Percentiles rank a stretch among this genome's conserved stretches.
phyloP scores from a whole-genome alignment of 2,329 filamentous ascomycete species.

The Fusarium cicatricum region DNA sequence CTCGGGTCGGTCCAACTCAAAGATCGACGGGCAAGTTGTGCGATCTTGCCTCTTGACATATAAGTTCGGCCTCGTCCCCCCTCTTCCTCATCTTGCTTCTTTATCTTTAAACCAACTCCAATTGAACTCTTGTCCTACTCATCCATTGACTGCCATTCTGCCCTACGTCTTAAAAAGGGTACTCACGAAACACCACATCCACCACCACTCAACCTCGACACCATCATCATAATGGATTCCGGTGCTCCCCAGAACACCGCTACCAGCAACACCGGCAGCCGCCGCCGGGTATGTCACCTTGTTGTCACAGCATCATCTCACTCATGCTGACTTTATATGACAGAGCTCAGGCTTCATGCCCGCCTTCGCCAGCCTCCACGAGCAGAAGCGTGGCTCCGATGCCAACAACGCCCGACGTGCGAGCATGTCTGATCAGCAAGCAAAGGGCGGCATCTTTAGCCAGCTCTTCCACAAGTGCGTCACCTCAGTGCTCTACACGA shows the following conservation, averaged over 20 bases:
- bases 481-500: not conserved
- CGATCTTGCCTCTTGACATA: constrained; percentile 6
- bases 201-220: not conserved
- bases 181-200: not conserved
- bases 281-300: constrained; percentile 42
- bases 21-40: constrained; percentile 18
- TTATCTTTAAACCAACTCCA: not conserved
- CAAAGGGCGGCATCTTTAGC: constrained; percentile 58
- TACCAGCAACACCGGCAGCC: constrained; percentile 31
- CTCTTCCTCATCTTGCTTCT: not conserved
- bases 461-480: constrained; percentile 66
- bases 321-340: not conserved
- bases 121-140: constrained; percentile 1
- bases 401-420: constrained; percentile 59
- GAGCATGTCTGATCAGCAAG: constrained; percentile 63
- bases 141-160: not conserved
- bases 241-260: constrained; percentile 38
- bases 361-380: constrained; percentile 59
- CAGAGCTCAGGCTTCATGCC: constrained; percentile 58
- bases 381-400: constrained; percentile 58
- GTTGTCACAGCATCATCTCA: not conserved
- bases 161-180: constrained; percentile 1
- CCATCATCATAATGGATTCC: constrained; percentile 42
- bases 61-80: constrained; percentile 22
- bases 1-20: not conserved